Conservation (phyloP, 2,329 filamentous ascomycete genomes). For the Fusarium temperatum region DNA sequence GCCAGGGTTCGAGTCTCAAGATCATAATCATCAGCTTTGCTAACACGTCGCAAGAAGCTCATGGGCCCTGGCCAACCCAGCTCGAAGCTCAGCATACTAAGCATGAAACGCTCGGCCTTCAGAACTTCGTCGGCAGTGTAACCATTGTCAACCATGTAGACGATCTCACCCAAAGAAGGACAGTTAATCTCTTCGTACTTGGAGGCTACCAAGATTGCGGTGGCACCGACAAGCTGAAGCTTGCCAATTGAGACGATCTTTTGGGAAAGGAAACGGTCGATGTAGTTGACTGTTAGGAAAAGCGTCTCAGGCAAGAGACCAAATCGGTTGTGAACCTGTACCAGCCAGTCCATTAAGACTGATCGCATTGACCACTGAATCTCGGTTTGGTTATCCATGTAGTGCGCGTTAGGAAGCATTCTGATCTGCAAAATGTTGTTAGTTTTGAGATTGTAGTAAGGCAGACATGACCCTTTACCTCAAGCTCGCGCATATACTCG, state of each 20-base stretch:
- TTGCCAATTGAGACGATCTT: conserved; percentile 97
- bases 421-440: conserved; percentile 62
- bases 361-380: conserved; percentile 99
- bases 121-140: conserved; percentile 92
- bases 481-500: conserved; percentile 86
- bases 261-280: conserved; percentile 92
- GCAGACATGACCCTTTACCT: conserved; percentile 65
- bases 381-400: conserved; percentile 98
- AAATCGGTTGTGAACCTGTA: conserved; percentile 95
- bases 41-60: conserved; percentile 96
- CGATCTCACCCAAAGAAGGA: conserved; percentile 92
- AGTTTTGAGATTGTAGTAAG: conserved; percentile 29
- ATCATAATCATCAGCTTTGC: conserved; percentile 98
- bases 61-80: conserved; percentile 98
- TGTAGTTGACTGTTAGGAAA: conserved; percentile 95
- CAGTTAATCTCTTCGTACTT: conserved; percentile 99
- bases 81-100: conserved; percentile 94
- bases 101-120: conserved; percentile 98
- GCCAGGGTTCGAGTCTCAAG: conserved; percentile 93
- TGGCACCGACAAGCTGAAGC: conserved; percentile 94
- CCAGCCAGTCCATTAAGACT: conserved; percentile 96
- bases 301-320: conserved; percentile 91
- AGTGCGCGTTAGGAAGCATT: conserved; percentile 88
- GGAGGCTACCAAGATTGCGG: conserved; percentile 92
- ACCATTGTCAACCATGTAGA: conserved; percentile 96